Percentiles rank a stretch among this genome's conserved stretches.
These are phyloP conservation scores for Noccaea caerulescens DNA, from an alignment of 345 rosid species.

Conservation along the genomic window DNA sequence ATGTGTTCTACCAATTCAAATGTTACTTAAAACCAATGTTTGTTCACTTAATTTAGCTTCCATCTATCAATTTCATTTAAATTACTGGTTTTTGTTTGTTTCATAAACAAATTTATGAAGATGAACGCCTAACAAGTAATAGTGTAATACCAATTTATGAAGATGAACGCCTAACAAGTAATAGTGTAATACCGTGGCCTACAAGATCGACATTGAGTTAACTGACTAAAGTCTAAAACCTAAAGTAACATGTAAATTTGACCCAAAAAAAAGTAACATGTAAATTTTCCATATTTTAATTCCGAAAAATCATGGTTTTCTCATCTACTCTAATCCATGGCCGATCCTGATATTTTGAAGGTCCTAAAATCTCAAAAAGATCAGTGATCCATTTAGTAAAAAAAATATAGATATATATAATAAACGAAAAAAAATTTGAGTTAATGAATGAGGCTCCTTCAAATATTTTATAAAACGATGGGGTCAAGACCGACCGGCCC, in stretches of 20 bases:
- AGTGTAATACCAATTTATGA: constrained; percentile 1
- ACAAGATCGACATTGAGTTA: constrained; percentile 17
- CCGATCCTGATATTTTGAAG: no score
- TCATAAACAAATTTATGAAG: not conserved
- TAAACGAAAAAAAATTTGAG: no score
- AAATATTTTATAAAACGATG: no score
- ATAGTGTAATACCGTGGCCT: constrained; percentile 5
- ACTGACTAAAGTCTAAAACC: not conserved
- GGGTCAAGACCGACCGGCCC: no score
- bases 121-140: constrained; percentile 2
- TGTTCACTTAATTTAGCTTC: constrained; percentile 31
- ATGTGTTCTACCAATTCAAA: constrained; percentile 33
- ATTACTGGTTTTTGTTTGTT: not conserved
- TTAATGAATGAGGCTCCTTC: no score
- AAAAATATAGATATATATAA: no score
- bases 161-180: constrained; percentile 2
- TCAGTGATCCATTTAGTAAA: no score
- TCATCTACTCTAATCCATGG: not conserved
- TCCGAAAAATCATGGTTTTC: constrained; percentile 8
- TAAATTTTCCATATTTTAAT: not conserved
- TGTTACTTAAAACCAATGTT: constrained; percentile 26
- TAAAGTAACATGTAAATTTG: not conserved
- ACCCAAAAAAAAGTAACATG: no score
- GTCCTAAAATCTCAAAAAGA: no score
- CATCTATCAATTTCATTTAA: constrained; percentile 27